Percentiles rank a stretch among this genome's conserved stretches.
These are phyloP conservation scores for Akanthomyces muscarius DNA, from an alignment of 2,329 filamentous ascomycete species.

Conservation along the genomic window DNA sequence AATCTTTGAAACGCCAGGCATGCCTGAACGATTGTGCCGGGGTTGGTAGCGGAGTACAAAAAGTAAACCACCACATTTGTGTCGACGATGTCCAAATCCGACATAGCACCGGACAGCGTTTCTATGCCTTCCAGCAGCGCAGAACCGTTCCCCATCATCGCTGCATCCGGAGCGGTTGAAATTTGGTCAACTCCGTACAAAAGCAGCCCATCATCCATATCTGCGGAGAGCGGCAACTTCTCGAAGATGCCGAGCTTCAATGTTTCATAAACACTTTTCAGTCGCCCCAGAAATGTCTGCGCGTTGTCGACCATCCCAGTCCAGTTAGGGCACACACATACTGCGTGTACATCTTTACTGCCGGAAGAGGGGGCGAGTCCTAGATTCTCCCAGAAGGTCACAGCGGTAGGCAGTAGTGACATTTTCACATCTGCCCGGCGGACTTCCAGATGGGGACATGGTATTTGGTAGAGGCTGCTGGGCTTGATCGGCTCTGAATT, in stretches of 20 bases:
- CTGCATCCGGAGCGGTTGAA: conserved; percentile 37
- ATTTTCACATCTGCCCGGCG: conserved; percentile 65
- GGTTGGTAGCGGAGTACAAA: conserved; percentile 62
- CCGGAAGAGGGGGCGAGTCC: conserved; percentile 69
- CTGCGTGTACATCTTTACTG: conserved; percentile 64
- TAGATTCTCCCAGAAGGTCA: conserved; percentile 78
- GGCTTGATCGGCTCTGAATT: conserved; percentile 45
- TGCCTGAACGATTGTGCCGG: conserved; percentile 61
- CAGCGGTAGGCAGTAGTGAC: conserved; percentile 69
- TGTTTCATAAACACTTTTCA: conserved; percentile 69
- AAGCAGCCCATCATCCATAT: conserved; percentile 43
- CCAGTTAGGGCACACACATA: conserved; percentile 67
- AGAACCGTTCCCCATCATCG: conserved; percentile 41
- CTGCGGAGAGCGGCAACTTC: conserved; percentile 40
- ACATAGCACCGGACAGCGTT: conserved; percentile 44
- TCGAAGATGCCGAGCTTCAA: conserved; percentile 67
- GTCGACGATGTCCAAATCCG: conserved; percentile 38
- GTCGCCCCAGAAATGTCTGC: conserved; percentile 60
- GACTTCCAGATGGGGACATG: conserved; percentile 67
- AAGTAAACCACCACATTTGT: conserved; percentile 73
- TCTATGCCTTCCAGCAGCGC: conserved; percentile 46
- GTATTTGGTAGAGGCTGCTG: conserved; percentile 57
- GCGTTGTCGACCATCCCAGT: conserved; percentile 59
- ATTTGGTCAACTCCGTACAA: conserved; percentile 47
- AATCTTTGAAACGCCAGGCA: conserved; percentile 71